Evolutionary conservation across 2,329 filamentous ascomycete species (phyloP).

Genomic region (Nemania sp.): DNA sequence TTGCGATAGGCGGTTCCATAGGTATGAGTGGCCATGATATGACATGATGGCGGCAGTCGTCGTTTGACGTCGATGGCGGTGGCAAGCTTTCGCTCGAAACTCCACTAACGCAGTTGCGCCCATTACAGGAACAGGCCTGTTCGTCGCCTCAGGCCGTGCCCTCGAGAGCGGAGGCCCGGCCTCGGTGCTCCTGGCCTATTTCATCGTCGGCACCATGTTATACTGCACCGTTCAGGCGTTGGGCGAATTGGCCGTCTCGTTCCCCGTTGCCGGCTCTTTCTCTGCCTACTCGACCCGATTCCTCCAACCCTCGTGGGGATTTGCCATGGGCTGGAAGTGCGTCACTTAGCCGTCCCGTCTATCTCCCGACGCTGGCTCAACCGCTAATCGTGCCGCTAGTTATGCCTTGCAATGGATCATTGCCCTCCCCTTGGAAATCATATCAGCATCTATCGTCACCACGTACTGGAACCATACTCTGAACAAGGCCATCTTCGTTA

Average conservation of each 20-base stretch:
- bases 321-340: conserved; percentile 93
- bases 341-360: conserved; percentile 38
- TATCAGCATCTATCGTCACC: conserved; percentile 83
- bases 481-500: conserved; percentile 76
- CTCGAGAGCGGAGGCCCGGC: conserved; percentile 76
- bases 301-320: conserved; percentile 90
- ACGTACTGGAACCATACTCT: conserved; percentile 74
- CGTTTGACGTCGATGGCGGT: too few relatives aligned
- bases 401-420: conserved; percentile 89
- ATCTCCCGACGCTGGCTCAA: background rate
- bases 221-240: conserved; percentile 91
- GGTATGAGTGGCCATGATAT: conserved; percentile 52
- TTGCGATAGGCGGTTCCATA: conserved; percentile 92
- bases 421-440: conserved; percentile 81
- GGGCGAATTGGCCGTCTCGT: conserved; percentile 88
- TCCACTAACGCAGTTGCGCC: conserved; percentile 2
- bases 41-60: background rate
- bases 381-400: conserved; percentile 45
- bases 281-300: conserved; percentile 91
- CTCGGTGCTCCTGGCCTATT: conserved; percentile 76
- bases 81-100: too few relatives aligned
- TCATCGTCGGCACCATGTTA: conserved; percentile 81
- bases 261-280: conserved; percentile 90
- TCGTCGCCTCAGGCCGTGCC: conserved; percentile 79
- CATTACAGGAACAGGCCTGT: conserved; percentile 74